Percentiles rank a stretch among this genome's conserved stretches.
These are phyloP conservation scores for Solanum rostratum DNA, from an alignment of 257 asterid species.

Conservation along the genomic window DNA sequence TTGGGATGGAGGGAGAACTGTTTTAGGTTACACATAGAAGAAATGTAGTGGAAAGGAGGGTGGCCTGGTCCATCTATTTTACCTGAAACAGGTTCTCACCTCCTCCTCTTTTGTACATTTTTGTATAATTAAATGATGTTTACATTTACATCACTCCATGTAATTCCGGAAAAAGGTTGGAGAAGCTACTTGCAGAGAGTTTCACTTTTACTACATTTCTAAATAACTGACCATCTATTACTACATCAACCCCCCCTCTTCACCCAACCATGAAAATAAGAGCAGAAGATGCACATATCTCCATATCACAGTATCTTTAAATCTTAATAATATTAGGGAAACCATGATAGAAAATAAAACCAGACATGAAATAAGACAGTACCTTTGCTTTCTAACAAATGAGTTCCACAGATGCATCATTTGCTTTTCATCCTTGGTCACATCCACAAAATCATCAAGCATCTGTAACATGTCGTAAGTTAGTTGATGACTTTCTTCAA, in stretches of 20 bases:
- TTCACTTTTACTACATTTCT: not conserved
- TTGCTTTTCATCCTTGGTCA: slow-evolving; percentile 83
- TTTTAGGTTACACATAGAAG: not conserved
- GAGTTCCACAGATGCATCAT: slow-evolving; percentile 99
- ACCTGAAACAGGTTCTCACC: not conserved
- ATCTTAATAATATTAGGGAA: not conserved
- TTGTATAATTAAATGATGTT: not conserved
- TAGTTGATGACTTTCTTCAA: not conserved
- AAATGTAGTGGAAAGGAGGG: not conserved
- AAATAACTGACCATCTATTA: not conserved
- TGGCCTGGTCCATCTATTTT: not conserved
- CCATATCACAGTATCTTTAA: not conserved
- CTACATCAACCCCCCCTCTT: not conserved
- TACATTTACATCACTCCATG: not conserved
- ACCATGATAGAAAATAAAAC: not conserved
- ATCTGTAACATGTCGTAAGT: slow-evolving; percentile 39
- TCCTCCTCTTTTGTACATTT: not conserved
- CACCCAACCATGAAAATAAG: not conserved
- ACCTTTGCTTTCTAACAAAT: slow-evolving; percentile 95
- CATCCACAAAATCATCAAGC: slow-evolving; percentile 99
- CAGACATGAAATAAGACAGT: not conserved
- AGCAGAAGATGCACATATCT: not conserved
- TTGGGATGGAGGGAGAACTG: not conserved
- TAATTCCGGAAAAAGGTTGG: not conserved
- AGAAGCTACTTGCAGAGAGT: not conserved